Conservation (phyloP, 306 rosid genomes). For the Carpinus viminea region DNA sequence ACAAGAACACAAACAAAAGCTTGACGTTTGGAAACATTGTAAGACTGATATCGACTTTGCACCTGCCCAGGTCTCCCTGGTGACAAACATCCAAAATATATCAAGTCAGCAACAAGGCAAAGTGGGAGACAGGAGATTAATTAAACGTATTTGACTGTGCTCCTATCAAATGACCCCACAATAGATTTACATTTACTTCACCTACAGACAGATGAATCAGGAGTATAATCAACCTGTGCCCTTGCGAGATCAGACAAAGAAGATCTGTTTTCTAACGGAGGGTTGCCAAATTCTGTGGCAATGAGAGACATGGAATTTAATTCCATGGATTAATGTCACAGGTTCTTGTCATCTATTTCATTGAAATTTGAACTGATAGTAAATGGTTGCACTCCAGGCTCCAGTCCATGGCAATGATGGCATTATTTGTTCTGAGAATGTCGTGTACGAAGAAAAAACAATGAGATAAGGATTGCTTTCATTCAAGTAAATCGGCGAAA, state of each 20-base stretch:
- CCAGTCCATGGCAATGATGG: neutral
- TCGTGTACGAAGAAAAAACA: neutral
- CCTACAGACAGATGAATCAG: neutral
- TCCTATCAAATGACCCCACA: slow-evolving; percentile 1
- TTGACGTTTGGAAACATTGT: neutral
- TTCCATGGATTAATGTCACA: neutral
- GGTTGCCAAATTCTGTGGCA: neutral
- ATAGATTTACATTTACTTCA: neutral
- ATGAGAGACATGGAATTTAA: neutral
- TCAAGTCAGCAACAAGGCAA: neutral
- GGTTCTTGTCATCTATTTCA: neutral
- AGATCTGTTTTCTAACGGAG: neutral
- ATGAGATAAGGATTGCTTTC: neutral
- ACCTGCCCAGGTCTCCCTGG: neutral
- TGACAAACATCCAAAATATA: neutral
- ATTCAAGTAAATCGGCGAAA: neutral
- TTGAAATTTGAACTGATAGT: neutral
- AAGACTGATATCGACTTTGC: neutral
- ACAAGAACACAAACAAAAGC: neutral
- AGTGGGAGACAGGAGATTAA: neutral
- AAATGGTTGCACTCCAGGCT: neutral
- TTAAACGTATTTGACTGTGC: neutral
- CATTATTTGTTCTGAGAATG: neutral
- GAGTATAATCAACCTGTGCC: neutral
- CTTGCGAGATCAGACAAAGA: neutral